Base-by-base conservation (phyloP, 768 basidiomycete genomes). In the Mycena vitilis region DNA sequence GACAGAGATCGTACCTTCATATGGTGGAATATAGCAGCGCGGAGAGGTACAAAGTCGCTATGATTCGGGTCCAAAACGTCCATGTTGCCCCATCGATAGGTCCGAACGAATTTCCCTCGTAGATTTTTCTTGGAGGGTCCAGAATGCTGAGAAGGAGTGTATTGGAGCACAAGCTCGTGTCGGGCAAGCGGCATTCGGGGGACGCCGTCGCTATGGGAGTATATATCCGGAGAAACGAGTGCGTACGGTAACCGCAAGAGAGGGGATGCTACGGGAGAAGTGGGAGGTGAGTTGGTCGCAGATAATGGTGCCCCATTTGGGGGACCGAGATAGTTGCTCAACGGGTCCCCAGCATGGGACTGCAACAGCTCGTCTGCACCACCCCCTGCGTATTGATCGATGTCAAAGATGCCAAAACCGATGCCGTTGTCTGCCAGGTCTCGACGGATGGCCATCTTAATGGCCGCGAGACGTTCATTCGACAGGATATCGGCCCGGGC, bases 391-490 rank as follows among this genome's bases (percentile, higher is more conserved):
- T 86, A 83, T 72, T 82, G 86, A 71, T 92, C 91, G 77, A 88
- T 83, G 84, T 95, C 94, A 81, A 95, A 95, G 72, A 95, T 94
- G 74, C 94, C 93, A 79, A 95, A 95, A 67, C 92, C 93, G 76
- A 95, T 94, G 66, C 93, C 94, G 55, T 91, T 91, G 71, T 91
- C 90, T 47, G 93, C 93, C 53, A 95, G 85, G 81, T 94, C 93
- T 75, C 89, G 81, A 73, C 92, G 88, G 75, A 95, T 87, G 70
- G 93, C 94, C 75, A 89, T 80, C 80, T 94, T 94, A 78, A 95
- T 88, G 70, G 88, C 89, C 60, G 88, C 86, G 66, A 95, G 86
- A 71, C 93, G 90, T 76, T 95, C 92, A 79, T 91, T 92, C 60
- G 92, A 91, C 71, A 95, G 84, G 68, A 88, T 84, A 82, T 95